phyloP scores from a whole-genome alignment of 169 alveolate species.

The Eimeria brunetti region DNA sequence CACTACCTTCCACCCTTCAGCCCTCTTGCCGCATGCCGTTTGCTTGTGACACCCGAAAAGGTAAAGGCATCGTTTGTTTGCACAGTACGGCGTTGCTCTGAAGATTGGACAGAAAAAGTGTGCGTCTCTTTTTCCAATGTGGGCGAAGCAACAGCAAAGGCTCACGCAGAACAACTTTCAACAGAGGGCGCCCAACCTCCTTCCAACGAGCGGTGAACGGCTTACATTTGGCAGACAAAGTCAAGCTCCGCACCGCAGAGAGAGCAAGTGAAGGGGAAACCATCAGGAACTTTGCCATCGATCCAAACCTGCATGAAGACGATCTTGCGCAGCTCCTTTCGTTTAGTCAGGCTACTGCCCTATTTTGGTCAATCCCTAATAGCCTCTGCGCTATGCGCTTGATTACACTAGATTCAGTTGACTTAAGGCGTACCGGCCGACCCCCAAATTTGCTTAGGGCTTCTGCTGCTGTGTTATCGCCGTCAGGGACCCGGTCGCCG shows the following conservation, averaged over 20 bases:
- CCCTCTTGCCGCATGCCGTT: conserved; percentile 37
- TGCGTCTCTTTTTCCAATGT: neutral
- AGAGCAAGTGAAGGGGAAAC: conserved; percentile 49
- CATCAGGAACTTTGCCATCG: conserved; percentile 49
- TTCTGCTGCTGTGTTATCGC: conserved; percentile 46
- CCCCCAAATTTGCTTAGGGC: conserved; percentile 78
- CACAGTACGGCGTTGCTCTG: conserved; percentile 79
- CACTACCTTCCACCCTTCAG: conserved; percentile 51
- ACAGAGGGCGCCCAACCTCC: neutral
- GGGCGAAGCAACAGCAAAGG: neutral
- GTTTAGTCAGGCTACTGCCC: neutral
- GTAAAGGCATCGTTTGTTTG: conserved; percentile 67
- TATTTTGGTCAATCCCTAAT: neutral
- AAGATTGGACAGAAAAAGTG: neutral
- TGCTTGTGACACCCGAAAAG: conserved; percentile 76
- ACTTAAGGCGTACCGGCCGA: conserved; percentile 65
- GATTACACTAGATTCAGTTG: neutral
- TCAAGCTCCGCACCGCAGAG: conserved; percentile 65
- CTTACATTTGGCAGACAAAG: conserved; percentile 72
- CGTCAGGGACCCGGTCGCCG: conserved; percentile 67
- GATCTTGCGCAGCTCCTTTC: neutral
- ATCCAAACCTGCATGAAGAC: conserved; percentile 57
- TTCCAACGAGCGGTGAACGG: neutral
- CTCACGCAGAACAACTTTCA: neutral
- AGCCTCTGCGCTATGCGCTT: neutral